Evolutionary conservation across 495 filamentous ascomycete genomes (phyloP), one percentile per base, ranked within the genome.

Genomic region (Aspergillus nidulans): DNA sequence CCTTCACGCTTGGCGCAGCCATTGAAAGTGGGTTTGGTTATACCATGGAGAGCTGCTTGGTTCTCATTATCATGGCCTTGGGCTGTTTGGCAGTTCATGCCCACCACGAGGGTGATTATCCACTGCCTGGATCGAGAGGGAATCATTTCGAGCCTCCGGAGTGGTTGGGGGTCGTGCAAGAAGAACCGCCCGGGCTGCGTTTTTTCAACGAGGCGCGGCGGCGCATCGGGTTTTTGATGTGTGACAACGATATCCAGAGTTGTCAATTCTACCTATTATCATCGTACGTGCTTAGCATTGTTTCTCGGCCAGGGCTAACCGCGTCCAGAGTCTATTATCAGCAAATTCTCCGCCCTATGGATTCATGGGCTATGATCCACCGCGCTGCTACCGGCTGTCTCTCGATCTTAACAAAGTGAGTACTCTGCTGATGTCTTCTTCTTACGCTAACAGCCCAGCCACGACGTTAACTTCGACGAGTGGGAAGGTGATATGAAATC

Each of bases 401-500:
- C 32, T 74, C 69, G 23, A 77, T 77, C 66, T 49, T 77, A 26
- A 76, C 73, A 47, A 77, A 77, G 73, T 76, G 63, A 60, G 64
- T 57, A 8, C 15, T 42, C 21, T 52, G n/a, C 8, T 16, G 6
- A 16, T 12, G 34, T 15, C 1, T 30, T 8, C 9, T 21, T 53
- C 25, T 44, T 15, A 23, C 13, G 63, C 56, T 47, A 12, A 53
- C 19, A 19, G 26, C 21, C 30, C 47, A 76, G 73, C 46, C 74
- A 71, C 44, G 65, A 76, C 34, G 69, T 77, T 24, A 73, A 68
- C 42, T 77, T 74, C 41, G 67, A 77, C 41, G 63, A 74, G 58
- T 77, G 74, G 74, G 74, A 76, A 60, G 74, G 74, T 26, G 74
- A 77, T 53, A 77, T 77, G 74, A 77, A 77, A 47, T 77, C 74